Conservation (phyloP, 192 early-diverging fungal species). For the Backusella tuberculispora region DNA sequence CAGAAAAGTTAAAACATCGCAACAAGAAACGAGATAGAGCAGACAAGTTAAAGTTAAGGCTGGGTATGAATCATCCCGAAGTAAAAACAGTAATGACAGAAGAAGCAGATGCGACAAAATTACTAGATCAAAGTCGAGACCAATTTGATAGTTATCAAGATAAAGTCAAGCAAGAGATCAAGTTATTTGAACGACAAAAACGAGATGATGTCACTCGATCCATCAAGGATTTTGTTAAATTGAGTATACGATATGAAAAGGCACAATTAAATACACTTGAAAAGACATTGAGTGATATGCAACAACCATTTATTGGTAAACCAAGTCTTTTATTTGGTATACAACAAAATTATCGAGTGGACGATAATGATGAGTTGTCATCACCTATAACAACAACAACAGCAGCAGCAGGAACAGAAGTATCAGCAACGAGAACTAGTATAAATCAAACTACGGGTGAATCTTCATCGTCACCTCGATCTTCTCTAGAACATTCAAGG, state of each 20-base stretch:
- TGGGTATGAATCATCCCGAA: constrained; percentile 31
- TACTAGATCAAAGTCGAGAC: constrained; percentile 24
- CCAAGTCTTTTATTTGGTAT: background rate
- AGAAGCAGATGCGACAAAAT: constrained; percentile 36
- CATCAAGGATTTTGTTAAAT: constrained; percentile 42
- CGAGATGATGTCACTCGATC: constrained; percentile 43
- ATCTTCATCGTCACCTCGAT: background rate
- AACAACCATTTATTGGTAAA: background rate
- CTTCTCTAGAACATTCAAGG: background rate
- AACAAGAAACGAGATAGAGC: constrained; percentile 43
- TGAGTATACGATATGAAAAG: constrained; percentile 46
- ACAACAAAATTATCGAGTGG: background rate
- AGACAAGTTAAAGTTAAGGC: constrained; percentile 40
- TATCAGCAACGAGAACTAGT: background rate
- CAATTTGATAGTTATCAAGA: constrained; percentile 45
- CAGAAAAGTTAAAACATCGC: constrained; percentile 45
- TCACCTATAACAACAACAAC: background rate
- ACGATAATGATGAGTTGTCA: background rate
- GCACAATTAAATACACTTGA: constrained; percentile 47
- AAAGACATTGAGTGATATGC: constrained; percentile 41
- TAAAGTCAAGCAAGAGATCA: constrained; percentile 47
- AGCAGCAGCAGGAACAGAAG: background rate
- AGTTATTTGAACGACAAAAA: constrained; percentile 50
- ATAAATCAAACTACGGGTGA: background rate
- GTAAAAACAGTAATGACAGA: constrained; percentile 32